A percentile compares a stretch with the other conserved stretches of the same genome.
Evolutionary conservation across 495 filamentous ascomycete genomes (phyloP).

Genomic region (Talaromyces liani): DNA sequence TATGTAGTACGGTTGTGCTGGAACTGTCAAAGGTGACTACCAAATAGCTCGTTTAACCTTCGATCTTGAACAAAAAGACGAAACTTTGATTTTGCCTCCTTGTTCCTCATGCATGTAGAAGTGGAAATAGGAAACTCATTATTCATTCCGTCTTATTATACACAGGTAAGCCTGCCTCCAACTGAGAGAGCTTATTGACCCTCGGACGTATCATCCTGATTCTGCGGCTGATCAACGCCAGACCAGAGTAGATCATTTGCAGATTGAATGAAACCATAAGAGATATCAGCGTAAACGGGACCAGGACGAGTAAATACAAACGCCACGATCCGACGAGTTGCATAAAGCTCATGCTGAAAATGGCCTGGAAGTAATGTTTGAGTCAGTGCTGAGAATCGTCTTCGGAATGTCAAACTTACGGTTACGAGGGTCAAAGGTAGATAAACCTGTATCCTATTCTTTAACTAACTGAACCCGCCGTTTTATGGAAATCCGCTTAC

Average conservation of each 20-base stretch:
- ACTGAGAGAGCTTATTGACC: background rate
- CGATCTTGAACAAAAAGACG: too few species aligned
- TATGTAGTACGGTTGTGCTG: too few species aligned
- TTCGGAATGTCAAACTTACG: background rate
- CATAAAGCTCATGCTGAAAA: constrained; percentile 7
- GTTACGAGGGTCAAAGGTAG: constrained; percentile 1
- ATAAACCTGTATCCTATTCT: background rate
- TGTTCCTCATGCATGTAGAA: too few species aligned
- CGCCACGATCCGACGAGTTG: background rate
- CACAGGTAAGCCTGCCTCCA: background rate
- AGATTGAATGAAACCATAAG: constrained; percentile 2
- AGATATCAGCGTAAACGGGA: constrained; percentile 1
- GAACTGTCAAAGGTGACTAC: too few species aligned
- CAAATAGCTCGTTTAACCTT: too few species aligned
- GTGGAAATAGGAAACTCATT: too few species aligned
- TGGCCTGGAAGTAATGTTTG: background rate
- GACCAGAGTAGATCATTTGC: background rate
- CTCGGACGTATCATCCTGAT: background rate
- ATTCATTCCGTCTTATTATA: background rate
- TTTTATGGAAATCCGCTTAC: background rate
- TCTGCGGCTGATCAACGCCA: background rate
- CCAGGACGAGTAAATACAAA: background rate
- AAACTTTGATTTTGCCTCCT: too few species aligned
- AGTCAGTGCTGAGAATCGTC: background rate
- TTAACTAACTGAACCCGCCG: background rate